Evolutionary conservation across 495 filamentous ascomycete genomes (phyloP).

Genomic region (Aspergillus diversus): DNA sequence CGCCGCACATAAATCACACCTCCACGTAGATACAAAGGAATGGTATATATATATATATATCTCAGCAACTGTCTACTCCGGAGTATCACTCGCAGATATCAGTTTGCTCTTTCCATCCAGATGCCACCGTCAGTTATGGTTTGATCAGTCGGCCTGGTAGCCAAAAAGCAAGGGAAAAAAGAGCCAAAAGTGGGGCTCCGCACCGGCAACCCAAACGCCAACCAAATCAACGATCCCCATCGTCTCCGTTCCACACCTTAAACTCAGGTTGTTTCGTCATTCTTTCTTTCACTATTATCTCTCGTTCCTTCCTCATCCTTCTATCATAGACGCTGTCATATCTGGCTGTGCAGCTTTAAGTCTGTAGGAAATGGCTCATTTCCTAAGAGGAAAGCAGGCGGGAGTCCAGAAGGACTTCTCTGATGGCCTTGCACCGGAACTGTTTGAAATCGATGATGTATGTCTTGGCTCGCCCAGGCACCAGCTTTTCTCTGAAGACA

Average conservation of each 20-base stretch:
- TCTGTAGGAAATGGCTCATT: slow-evolving; percentile 67
- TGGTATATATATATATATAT: no score
- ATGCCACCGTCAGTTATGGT: no score
- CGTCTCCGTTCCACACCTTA: slow-evolving; percentile 35
- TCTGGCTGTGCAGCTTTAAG: slow-evolving; percentile 2
- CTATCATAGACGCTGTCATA: slow-evolving; percentile 6
- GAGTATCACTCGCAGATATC: no score
- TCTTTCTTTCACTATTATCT: slow-evolving; percentile 26
- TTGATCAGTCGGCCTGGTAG: background rate
- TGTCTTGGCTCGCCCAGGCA: slow-evolving; percentile 38
- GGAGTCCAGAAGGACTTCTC: slow-evolving; percentile 92
- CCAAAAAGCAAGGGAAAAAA: background rate
- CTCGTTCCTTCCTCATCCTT: slow-evolving; percentile 21
- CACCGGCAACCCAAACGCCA: slow-evolving; percentile 9
- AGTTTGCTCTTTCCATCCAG: no score
- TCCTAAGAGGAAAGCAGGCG: slow-evolving; percentile 88
- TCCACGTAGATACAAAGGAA: no score
- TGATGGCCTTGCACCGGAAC: slow-evolving; percentile 68
- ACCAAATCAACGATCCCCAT: slow-evolving; percentile 7
- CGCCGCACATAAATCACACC: no score
- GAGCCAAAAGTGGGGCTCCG: slow-evolving; percentile 23
- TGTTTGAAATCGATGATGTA: slow-evolving; percentile 84
- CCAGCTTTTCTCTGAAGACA: slow-evolving; percentile 24
- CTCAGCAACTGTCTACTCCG: no score
- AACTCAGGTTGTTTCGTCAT: slow-evolving; percentile 21